A percentile compares a stretch with the other conserved stretches of the same genome.
Evolutionary conservation across 73 alveolate genomes (phyloP).

Genomic region (Paramecium primaurelia): DNA sequence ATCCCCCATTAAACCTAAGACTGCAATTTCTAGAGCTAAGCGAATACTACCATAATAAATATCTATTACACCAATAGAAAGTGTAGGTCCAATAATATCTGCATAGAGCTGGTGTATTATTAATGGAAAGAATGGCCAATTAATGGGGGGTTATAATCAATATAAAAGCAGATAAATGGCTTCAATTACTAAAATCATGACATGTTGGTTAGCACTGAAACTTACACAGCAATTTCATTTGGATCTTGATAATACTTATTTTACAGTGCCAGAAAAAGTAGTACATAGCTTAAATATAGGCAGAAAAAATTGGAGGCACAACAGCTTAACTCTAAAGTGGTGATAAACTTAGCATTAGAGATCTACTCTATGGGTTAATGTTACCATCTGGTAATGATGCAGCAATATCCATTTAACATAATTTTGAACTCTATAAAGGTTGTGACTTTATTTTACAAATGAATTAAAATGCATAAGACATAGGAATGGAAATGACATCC

Average conservation of each 20-base stretch:
- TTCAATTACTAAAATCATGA: constrained; percentile 29
- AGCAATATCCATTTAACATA: constrained; percentile 71
- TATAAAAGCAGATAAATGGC: constrained; percentile 12
- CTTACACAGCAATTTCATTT: background rate
- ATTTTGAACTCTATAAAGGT: constrained; percentile 59
- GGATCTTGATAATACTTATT: background rate
- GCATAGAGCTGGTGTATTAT: constrained; percentile 45
- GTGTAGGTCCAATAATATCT: constrained; percentile 26
- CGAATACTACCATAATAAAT: background rate
- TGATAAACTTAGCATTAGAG: constrained; percentile 62
- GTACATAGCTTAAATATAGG: constrained; percentile 2
- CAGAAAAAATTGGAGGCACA: constrained; percentile 81
- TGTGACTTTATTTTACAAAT: constrained; percentile 67
- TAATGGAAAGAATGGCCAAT: constrained; percentile 51
- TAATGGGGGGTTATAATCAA: background rate
- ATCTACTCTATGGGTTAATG: constrained; percentile 76
- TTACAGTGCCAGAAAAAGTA: constrained; percentile 42
- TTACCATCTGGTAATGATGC: constrained; percentile 87
- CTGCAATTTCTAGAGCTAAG: background rate
- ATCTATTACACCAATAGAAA: background rate
- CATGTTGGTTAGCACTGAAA: constrained; percentile 1
- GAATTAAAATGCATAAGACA: constrained; percentile 59
- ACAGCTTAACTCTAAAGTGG: constrained; percentile 75
- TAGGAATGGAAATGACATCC: constrained; percentile 40
- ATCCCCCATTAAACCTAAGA: background rate